Base-by-base conservation (phyloP, 441 rosid species). In the Aleurites moluccanus region DNA sequence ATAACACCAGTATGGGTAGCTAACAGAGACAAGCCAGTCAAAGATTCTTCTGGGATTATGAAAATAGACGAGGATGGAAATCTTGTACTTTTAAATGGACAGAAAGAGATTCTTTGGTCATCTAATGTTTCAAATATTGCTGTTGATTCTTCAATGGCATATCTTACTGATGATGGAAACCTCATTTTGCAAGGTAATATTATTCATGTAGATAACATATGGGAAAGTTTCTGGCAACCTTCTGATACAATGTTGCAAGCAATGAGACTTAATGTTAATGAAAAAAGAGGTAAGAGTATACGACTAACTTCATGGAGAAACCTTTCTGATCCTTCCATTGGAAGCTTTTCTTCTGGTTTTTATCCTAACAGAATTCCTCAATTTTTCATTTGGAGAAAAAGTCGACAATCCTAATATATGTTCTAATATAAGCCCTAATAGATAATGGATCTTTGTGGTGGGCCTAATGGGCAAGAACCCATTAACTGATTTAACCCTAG, bases 181-280 rank as follows among this genome's bases (percentile, higher is more conserved):
- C 84, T 89, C 53, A 73, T 49, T 27, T 40, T 88, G 80, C 38
- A 30, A 61, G 78, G 72, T 25, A 42, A 28, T 33, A 23, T 8
- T 49, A 55, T n/a, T n/a, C n/a, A 40, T 30, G 76, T 73, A 28
- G 75, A 44, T 40, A 75, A 1, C 30, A 11, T 80, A 0, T 83
- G 96, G 92, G 81, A 84, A 70, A 88, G 89, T 74, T 91, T 88
- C 33, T 61, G 80, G 64, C 78, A 85, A 64, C 86, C 87, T 23
- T 67, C 80, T 11, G 76, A 83, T 67, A 33, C 81, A 11, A 69
- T 75, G 27, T 15, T 78, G 69, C 69, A 76, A 33, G 44, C 50
- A 20, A 82, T 85, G 90, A 81, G 1, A 66, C 64, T 85, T 35
- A 69, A 69, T 13, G 23, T 72, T 9, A 23, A 80, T 38, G 0